Conservation (phyloP, 768 basidiomycete species). For the Macrolepiota albuminosa region DNA sequence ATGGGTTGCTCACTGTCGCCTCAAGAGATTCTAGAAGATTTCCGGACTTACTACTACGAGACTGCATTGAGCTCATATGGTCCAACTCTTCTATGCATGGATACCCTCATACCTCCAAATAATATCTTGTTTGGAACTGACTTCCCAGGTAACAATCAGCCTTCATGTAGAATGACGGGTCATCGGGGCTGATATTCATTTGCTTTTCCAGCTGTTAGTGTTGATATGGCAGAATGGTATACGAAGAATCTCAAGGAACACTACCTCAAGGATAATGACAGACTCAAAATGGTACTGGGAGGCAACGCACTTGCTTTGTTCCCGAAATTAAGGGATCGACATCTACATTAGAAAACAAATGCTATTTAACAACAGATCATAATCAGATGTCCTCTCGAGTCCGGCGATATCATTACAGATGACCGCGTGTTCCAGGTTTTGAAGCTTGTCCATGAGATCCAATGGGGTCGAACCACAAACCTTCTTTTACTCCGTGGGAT, state of each 20-base stretch:
- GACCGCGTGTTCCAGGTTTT: constrained; percentile 43
- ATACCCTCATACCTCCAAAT: constrained; percentile 43
- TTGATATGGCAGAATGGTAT: constrained; percentile 56
- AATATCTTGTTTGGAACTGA: constrained; percentile 70
- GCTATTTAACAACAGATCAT: background rate
- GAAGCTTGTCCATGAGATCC: constrained; percentile 64
- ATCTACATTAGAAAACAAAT: background rate
- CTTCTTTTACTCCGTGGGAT: constrained; percentile 68
- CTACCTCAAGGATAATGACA: constrained; percentile 34
- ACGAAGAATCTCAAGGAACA: constrained; percentile 46
- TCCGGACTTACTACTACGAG: constrained; percentile 70
- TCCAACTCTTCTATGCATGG: constrained; percentile 44
- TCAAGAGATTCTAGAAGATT: constrained; percentile 65
- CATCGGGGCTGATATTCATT: background rate
- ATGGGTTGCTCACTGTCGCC: constrained; percentile 66
- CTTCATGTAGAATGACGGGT: background rate
- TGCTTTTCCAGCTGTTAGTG: constrained; percentile 48
- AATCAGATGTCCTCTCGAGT: constrained; percentile 26
- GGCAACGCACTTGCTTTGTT: constrained; percentile 52
- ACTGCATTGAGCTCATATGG: constrained; percentile 61
- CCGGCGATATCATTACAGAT: constrained; percentile 62
- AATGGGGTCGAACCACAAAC: constrained; percentile 58
- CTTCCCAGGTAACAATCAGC: constrained; percentile 53
- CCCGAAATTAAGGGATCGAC: constrained; percentile 23
- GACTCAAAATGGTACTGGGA: constrained; percentile 39